phyloP scores from a whole-genome alignment of 192 early-diverging fungal genomes.

The Coemansia sp. region DNA sequence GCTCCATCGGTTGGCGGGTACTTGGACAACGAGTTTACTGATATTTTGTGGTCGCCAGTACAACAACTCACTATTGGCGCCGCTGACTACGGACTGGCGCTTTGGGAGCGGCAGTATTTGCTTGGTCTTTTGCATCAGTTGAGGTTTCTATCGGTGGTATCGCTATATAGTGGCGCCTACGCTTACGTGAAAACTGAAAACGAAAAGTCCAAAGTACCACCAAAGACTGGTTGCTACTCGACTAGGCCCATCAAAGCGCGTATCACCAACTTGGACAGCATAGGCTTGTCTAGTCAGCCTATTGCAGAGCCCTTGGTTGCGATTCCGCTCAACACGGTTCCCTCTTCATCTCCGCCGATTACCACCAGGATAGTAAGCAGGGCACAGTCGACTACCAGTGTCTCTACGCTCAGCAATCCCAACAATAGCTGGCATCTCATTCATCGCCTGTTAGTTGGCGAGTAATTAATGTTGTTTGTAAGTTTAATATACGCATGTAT shows the following conservation, averaged over 20 bases:
- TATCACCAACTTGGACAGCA: constrained; percentile 28
- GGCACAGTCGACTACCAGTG: neutral
- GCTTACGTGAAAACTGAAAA: constrained; percentile 24
- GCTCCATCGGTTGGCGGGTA: neutral
- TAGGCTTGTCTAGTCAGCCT: constrained; percentile 17
- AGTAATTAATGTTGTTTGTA: neutral
- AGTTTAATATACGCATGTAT: neutral
- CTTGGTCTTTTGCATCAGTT: constrained; percentile 1
- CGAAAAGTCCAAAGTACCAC: neutral
- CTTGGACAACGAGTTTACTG: neutral
- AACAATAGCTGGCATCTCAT: constrained; percentile 25
- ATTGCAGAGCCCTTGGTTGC: neutral
- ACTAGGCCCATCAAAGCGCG: constrained; percentile 2
- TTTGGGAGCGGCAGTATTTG: constrained; percentile 16
- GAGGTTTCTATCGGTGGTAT: neutral
- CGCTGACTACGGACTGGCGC: constrained; percentile 8
- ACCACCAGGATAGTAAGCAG: neutral
- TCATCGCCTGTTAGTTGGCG: constrained; percentile 20
- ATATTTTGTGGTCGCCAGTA: neutral
- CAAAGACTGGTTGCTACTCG: neutral
- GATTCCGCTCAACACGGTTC: constrained; percentile 7
- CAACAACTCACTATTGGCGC: constrained; percentile 23
- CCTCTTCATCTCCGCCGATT: neutral
- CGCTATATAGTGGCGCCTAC: constrained; percentile 34
- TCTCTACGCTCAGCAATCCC: neutral